A percentile compares a stretch with the other conserved stretches of the same genome.
Evolutionary conservation across 305 asterid genomes (phyloP).

Genomic region (Ilex paraguariensis): DNA sequence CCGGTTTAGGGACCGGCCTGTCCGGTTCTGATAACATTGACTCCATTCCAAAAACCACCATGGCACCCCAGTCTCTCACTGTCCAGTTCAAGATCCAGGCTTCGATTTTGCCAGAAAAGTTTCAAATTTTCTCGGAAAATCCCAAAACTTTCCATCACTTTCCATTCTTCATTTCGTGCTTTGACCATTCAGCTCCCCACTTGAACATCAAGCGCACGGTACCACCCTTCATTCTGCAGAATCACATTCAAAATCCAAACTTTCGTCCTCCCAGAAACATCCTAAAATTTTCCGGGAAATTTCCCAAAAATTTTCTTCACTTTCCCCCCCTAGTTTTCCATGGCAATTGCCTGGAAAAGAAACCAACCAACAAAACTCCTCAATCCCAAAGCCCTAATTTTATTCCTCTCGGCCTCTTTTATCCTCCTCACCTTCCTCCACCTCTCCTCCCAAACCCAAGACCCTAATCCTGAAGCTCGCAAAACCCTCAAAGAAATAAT

Average conservation of each 20-base stretch:
- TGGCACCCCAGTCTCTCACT: too few species aligned
- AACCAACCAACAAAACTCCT: slow-evolving; percentile 52
- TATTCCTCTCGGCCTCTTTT: slow-evolving; percentile 66
- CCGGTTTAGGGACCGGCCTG: too few species aligned
- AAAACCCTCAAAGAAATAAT: slow-evolving; percentile 3
- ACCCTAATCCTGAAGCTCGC: slow-evolving; percentile 25
- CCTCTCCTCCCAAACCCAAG: slow-evolving; percentile 63
- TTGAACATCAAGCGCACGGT: too few species aligned
- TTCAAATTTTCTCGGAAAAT: not conserved
- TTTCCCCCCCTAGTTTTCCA: slow-evolving; percentile 21
- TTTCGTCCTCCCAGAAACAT: not conserved
- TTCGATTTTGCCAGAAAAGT: too few species aligned
- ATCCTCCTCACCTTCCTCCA: slow-evolving; percentile 65
- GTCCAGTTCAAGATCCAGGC: too few species aligned
- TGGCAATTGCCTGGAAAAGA: slow-evolving; percentile 97
- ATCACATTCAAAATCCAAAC: slow-evolving; percentile 18
- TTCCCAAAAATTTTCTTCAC: not conserved
- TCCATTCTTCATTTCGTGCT: not conserved
- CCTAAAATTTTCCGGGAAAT: not conserved
- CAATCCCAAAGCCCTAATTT: slow-evolving; percentile 60
- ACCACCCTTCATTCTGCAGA: too few species aligned
- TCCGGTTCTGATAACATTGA: too few species aligned
- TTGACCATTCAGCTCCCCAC: not conserved
- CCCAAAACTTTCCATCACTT: not conserved
- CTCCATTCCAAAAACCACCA: too few species aligned